Base-by-base conservation (phyloP, 2,329 filamentous ascomycete genomes). In the Thelonectria olida region DNA sequence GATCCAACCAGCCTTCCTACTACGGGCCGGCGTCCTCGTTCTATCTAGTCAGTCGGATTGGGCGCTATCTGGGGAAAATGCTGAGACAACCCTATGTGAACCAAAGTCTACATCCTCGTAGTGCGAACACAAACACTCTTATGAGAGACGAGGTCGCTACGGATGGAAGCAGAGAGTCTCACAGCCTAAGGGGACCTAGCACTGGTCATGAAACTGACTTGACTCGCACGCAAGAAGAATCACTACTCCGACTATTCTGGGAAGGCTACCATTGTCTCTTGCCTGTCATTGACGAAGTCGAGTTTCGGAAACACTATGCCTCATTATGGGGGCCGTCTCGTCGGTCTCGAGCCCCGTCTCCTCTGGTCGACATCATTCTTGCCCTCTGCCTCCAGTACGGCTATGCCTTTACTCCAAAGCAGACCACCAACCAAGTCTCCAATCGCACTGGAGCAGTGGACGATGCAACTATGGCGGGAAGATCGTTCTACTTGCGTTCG, bases 331-430 rank as follows among this genome's bases (percentile, higher is more conserved):
- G 55, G 56, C 61, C 64, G 1, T 51, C 65, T 8, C 59, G 67
- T 10, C 55, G 60, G 8, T 57, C 61, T 7, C 75, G 83, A 7
- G 78, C 78, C 54, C 74, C 79, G 2, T 86, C 83, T 3, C 78
- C 84, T 2, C 74, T 86, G 1, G 80, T 83, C 1, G 84, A 86
- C 58, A 84, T 85, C 22, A 72, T 85, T 31, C 68, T 86, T 15
- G 84, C 84, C 0, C 57, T 85, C 9, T 82, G 80, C 61, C 81
- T 86, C 75, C 83, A 85, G 68, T 80, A 81, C 38, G 78, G 79
- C 44, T 71, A 72, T 7, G 59, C 69, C 9, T 65, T 72, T 45
- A 62, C 71, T 2, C 62, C 70, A 1, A 41, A 54, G 4, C 53
- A 53, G 17, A 45, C 44, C 20, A 13, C 49, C 4, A 47, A 54